These are phyloP conservation scores for Fraxinus platypoda DNA, from an alignment of 305 asterid genomes.

Conservation along the genomic window DNA sequence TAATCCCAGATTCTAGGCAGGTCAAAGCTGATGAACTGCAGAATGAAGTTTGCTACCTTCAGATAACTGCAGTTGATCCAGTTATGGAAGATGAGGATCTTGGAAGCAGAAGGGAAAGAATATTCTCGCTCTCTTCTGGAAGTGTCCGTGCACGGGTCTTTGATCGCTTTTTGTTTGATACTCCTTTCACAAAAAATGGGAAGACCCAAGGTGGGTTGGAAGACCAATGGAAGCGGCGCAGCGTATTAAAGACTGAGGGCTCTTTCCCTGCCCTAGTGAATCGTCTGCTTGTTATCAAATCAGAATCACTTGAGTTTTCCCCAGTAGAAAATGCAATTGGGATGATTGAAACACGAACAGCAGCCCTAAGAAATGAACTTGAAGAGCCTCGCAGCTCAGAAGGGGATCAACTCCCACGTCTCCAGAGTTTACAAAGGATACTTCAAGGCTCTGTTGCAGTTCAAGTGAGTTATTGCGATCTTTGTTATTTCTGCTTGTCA, in stretches of 20 bases:
- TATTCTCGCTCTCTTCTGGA: slow-evolving; percentile 87
- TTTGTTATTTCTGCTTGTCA: not conserved
- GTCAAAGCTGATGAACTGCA: slow-evolving; percentile 92
- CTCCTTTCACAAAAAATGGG: slow-evolving; percentile 96
- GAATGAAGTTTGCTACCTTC: slow-evolving; percentile 86
- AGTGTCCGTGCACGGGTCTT: slow-evolving; percentile 89
- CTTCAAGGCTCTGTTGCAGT: slow-evolving; percentile 99
- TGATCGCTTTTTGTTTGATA: slow-evolving; percentile 86
- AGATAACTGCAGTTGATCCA: slow-evolving; percentile 97
- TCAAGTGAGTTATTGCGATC: slow-evolving; percentile 56
- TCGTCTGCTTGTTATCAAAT: slow-evolving; percentile 72
- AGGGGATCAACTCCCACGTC: slow-evolving; percentile 98
- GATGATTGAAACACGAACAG: slow-evolving; percentile 96
- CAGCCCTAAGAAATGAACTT: slow-evolving; percentile 89
- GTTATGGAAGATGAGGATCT: slow-evolving; percentile 98
- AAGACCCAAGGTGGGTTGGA: slow-evolving; percentile 98
- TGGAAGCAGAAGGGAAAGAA: slow-evolving; percentile 95
- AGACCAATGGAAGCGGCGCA: slow-evolving; percentile 98
- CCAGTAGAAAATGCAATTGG: slow-evolving; percentile 99
- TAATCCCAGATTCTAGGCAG: slow-evolving; percentile 96
- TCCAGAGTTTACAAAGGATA: slow-evolving; percentile 95
- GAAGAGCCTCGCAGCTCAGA: slow-evolving; percentile 99
- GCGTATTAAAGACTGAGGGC: slow-evolving; percentile 89
- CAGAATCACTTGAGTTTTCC: slow-evolving; percentile 93
- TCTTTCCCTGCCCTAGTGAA: slow-evolving; percentile 95